Evolutionary conservation across 1,139 yeast genomes (phyloP).

Genomic region (Sugiyamaella neomexicana): DNA sequence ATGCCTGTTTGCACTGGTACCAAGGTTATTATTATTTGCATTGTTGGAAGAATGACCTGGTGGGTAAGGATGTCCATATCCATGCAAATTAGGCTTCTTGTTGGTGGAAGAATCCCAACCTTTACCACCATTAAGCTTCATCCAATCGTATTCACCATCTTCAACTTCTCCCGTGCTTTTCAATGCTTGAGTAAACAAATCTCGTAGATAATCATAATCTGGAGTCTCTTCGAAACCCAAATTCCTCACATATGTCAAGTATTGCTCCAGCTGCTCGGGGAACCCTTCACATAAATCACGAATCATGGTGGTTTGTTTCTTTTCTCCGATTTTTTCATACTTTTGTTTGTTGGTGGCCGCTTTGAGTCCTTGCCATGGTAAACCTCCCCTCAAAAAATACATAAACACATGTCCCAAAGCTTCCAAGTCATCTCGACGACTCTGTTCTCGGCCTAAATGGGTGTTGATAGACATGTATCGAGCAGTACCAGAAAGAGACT

Average conservation of each 20-base stretch:
- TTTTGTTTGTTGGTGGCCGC: slow-evolving; percentile 98
- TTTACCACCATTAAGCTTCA: slow-evolving; percentile 84
- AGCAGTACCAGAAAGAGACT: slow-evolving; percentile 93
- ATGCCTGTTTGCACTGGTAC: slow-evolving; percentile 24
- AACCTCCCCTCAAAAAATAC: slow-evolving; percentile 87
- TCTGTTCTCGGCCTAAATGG: slow-evolving; percentile 94
- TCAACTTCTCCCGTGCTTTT: slow-evolving; percentile 68
- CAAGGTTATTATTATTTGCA: slow-evolving; percentile 17
- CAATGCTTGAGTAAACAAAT: slow-evolving; percentile 71
- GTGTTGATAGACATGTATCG: slow-evolving; percentile 97
- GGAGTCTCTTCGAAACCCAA: slow-evolving; percentile 92
- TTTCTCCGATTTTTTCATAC: slow-evolving; percentile 94
- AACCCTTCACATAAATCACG: slow-evolving; percentile 75
- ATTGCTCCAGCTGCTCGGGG: slow-evolving; percentile 85
- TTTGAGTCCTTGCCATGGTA: slow-evolving; percentile 98
- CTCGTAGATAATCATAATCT: slow-evolving; percentile 82
- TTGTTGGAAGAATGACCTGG: slow-evolving; percentile 37
- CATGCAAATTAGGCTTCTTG: slow-evolving; percentile 87
- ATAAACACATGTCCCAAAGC: slow-evolving; percentile 94
- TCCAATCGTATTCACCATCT: slow-evolving; percentile 94
- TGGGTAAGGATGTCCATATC: slow-evolving; percentile 75
- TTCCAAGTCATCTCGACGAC: slow-evolving; percentile 93
- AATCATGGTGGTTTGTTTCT: slow-evolving; percentile 83
- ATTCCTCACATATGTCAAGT: slow-evolving; percentile 77
- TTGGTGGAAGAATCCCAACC: slow-evolving; percentile 88